Conservation (phyloP, 202 grass and related monocot species). For the Setaria viridis region DNA sequence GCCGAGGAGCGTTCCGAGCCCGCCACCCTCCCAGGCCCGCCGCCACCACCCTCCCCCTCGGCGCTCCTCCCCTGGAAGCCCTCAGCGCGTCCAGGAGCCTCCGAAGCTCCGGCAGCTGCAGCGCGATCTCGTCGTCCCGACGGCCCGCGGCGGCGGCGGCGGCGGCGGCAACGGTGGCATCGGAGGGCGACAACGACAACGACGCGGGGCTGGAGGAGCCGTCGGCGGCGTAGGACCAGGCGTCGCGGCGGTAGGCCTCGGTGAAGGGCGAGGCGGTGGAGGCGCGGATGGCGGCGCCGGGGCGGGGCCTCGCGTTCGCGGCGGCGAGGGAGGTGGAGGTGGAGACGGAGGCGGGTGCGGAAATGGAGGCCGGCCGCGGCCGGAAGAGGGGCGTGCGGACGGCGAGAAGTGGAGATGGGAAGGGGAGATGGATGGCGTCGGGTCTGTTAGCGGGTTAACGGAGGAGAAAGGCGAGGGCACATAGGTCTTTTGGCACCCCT, state of each 20-base stretch:
- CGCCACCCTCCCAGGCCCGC: conserved; percentile 62
- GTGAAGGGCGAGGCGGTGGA: conserved; percentile 78
- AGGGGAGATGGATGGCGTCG: no score
- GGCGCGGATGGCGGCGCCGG: conserved; percentile 31
- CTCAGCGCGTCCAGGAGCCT: conserved; percentile 69
- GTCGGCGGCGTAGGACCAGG: conserved; percentile 66
- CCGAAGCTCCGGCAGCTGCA: conserved; percentile 84
- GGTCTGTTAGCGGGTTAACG: no score
- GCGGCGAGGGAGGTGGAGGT: conserved; percentile 11
- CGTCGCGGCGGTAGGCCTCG: conserved; percentile 82
- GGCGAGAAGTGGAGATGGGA: conserved; percentile 1
- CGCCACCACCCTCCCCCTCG: conserved; percentile 22
- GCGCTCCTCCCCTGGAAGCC: conserved; percentile 43
- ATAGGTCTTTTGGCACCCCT: no score
- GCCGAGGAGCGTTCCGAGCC: conserved; percentile 11
- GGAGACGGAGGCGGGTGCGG: conserved; percentile 15
- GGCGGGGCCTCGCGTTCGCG: conserved; percentile 14
- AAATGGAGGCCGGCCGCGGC: conserved; percentile 34
- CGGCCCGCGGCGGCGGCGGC: conserved; percentile 50
- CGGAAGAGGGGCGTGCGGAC: conserved; percentile 47
- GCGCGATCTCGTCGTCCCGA: conserved; percentile 76
- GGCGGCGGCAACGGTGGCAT: neutral
- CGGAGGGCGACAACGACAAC: neutral
- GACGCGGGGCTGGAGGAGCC: conserved; percentile 9
- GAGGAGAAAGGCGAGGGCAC: no score